Evolutionary conservation across 108 stramenopile species (phyloP), one percentile per base, ranked within the genome.

Genomic region (Seminavis robusta): DNA sequence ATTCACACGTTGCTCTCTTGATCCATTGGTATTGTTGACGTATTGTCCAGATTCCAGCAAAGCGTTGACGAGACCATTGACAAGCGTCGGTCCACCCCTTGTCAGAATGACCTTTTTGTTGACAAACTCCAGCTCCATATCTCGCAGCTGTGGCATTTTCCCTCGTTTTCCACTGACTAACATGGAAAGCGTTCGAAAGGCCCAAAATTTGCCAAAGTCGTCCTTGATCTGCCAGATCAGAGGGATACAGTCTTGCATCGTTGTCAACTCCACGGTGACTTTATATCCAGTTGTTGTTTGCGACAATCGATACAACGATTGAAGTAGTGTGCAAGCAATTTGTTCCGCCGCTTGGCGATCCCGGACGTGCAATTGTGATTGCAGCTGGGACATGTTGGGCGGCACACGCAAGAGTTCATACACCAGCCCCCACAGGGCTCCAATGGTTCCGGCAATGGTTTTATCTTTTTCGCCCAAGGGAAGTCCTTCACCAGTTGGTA

Each of bases 91-190:
- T 36, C 77, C 66, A 27, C 75, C 77, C 0, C 62, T 54, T 36
- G 45, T 67, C n/a, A 86, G 65, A 60, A 86, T 76, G 25, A 81
- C 68, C 23, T 62, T 65, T 34, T 86, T 86, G 71, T 86, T 86
- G 31, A 78, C 75, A 30, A 67, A 86, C 56, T 86, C 84, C 9
- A 59, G 21, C 38, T 77, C 73, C 30, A 67, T 67, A 45, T 73
- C 71, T 6, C 78, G 56, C 28, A 40, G 32, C n/a, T n/a, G n/a
- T n/a, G n/a, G n/a, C n/a, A n/a, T n/a, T 33, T 37, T 44, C 10
- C 33, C 28, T 11, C 31, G 20, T 4, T 40, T 34, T 28, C 63
- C 68, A 13, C 66, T 70, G 49, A 80, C 37, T 26, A 75, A 30
- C 16, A 65, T 71, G 5, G 59, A 39, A 17, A 81, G 34, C 3